Base-by-base conservation (phyloP, 352 stramenopile species). In the Phytophthora podocarpi region DNA sequence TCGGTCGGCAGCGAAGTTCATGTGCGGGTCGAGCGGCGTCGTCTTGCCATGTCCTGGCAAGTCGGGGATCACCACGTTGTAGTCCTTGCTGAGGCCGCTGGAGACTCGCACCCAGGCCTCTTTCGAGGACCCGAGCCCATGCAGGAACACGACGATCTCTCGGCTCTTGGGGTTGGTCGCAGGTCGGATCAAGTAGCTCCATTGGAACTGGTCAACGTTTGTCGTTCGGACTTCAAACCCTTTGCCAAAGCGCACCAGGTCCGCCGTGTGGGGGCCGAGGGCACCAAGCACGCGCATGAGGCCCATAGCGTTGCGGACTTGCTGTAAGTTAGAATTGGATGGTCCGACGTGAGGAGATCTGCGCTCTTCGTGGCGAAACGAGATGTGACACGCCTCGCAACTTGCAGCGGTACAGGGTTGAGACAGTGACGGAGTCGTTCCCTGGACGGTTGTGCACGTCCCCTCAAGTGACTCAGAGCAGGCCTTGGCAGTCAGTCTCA, bases 111-210 rank as follows among this genome's bases (percentile, higher is more conserved):
- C 42, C 80, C 78, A 87, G n/a, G 74, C 82, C 52, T 89, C 78
- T 53, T 92, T 92, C 20, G 69, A 64, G 3, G 76, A 82, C 18
- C 78, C 80, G 30, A 92, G 84, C 12, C 80, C 80, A 27, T 90
- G 80, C 36, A 92, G 59, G 46, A 89, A 85, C 20, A 90, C 70
- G 7, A 90, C 75, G 43, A 76, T 59, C 42, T 86, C 79, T 67
- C 54, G 40, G 45, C 70, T 60, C 52, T 53, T 41, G 30, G 67
- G 36, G 59, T 62, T 52, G 41, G 27, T 30, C 11, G 68, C 59
- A 0, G 54, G 55, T 34, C 68, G 73, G 45, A 76, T 75, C 42
- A 91, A 74, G 63, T 85, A 91, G 47, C 72, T 87, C 82, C 82
- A 91, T 41, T 75, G 65, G 42, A 91, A 86, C 40, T 82, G 73